phyloP scores from a whole-genome alignment of 345 rosid genomes.

The Cardamine resedifolia region DNA sequence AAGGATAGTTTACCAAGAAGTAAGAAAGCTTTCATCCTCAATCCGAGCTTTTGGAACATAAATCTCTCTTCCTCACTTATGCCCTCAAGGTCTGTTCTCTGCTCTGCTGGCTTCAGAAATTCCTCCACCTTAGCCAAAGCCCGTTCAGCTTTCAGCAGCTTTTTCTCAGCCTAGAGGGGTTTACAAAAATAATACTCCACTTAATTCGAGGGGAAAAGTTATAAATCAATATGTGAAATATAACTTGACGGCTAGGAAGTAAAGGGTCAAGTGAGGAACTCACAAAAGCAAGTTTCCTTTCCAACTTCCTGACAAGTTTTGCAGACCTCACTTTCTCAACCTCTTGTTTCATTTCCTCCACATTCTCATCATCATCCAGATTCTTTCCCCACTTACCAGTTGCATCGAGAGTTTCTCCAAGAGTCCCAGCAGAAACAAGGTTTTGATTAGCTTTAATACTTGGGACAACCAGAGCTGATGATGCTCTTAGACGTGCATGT shows the following conservation, averaged over 20 bases:
- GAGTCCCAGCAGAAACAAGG: slow-evolving; percentile 71
- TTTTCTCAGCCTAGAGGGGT: slow-evolving; percentile 63
- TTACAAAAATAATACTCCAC: background rate
- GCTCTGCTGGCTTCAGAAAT: slow-evolving; percentile 61
- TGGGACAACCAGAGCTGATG: slow-evolving; percentile 56
- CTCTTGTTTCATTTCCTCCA: slow-evolving; percentile 61
- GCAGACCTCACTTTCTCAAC: slow-evolving; percentile 67
- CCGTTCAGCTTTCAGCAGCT: slow-evolving; percentile 68
- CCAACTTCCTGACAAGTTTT: slow-evolving; percentile 65
- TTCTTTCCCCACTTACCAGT: slow-evolving; percentile 73
- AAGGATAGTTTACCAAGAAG: slow-evolving; percentile 69
- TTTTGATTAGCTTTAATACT: slow-evolving; percentile 41
- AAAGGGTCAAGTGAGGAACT: slow-evolving; percentile 41
- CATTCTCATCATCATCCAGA: slow-evolving; percentile 52
- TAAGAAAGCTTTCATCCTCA: slow-evolving; percentile 92
- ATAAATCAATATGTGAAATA: background rate
- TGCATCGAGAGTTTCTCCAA: slow-evolving; percentile 85
- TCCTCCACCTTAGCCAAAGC: slow-evolving; percentile 77
- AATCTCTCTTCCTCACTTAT: slow-evolving; percentile 92
- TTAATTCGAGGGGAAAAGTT: background rate
- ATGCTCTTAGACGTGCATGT: slow-evolving; percentile 74
- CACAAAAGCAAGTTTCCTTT: slow-evolving; percentile 69
- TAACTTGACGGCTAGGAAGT: slow-evolving; percentile 13
- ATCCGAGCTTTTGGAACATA: slow-evolving; percentile 96
- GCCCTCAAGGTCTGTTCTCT: slow-evolving; percentile 73